Evolutionary conservation across 139 green algal species (phyloP).

Genomic region (Coelastrella sp.): DNA sequence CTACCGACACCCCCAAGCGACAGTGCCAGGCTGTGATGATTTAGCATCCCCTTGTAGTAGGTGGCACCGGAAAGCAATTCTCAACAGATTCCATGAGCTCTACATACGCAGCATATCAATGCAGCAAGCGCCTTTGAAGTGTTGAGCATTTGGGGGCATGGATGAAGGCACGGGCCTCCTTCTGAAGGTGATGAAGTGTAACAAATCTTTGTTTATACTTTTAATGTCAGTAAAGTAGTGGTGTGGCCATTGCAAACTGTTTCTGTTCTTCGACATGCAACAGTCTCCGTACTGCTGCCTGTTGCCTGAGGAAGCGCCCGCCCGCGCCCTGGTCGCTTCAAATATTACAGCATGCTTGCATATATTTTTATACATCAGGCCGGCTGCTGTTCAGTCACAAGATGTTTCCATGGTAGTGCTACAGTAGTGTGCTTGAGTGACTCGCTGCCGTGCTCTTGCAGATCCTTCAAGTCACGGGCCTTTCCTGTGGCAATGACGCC

Average conservation of each 20-base stretch:
- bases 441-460: not conserved
- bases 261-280: too few species aligned
- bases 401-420: not conserved
- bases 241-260: not conserved
- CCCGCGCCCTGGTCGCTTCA: too few species aligned
- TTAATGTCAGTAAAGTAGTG: not conserved
- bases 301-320: too few species aligned
- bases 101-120: not conserved
- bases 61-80: too few species aligned
- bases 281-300: too few species aligned
- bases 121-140: not conserved
- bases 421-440: too few species aligned
- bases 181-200: not conserved
- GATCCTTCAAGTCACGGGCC: not conserved
- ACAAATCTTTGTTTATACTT: not conserved
- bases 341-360: too few species aligned
- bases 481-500: not conserved
- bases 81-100: not conserved
- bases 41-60: too few species aligned
- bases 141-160: not conserved
- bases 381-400: not conserved
- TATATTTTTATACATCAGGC: too few species aligned
- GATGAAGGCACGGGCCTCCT: not conserved
- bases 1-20: too few species aligned
- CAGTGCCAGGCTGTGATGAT: too few species aligned